phyloP scores from a whole-genome alignment of 2,329 filamentous ascomycete species.

The Colletotrichum orchidophilum region DNA sequence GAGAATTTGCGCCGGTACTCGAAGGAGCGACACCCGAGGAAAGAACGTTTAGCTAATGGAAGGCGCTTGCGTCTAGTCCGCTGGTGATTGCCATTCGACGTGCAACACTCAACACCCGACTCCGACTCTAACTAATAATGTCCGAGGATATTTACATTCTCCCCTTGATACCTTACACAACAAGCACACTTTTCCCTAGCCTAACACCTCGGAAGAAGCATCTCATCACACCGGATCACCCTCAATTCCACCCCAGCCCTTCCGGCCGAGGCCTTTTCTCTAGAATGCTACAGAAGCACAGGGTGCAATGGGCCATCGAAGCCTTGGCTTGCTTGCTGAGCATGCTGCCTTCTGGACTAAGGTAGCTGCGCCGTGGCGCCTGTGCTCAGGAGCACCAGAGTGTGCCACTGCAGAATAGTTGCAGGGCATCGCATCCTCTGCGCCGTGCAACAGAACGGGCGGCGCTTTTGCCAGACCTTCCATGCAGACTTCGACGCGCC shows the following conservation, averaged over 20 bases:
- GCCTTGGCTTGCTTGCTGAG: slow-evolving; percentile 5
- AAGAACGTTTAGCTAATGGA: neutral
- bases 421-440: slow-evolving; percentile 20
- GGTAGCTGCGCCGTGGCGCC: slow-evolving; percentile 20
- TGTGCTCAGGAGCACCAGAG: slow-evolving; percentile 1
- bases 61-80: neutral
- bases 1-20: slow-evolving; percentile 14
- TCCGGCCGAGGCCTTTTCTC: neutral
- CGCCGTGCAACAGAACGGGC: slow-evolving; percentile 3
- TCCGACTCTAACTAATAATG: neutral
- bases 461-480: slow-evolving; percentile 27
- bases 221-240: neutral
- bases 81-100: neutral
- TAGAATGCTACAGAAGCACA: slow-evolving; percentile 24
- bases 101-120: neutral
- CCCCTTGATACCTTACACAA: neutral
- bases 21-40: neutral
- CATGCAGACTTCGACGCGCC: slow-evolving; percentile 32
- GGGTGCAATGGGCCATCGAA: neutral
- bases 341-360: neutral
- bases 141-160: neutral
- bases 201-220: neutral
- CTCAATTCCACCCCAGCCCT: neutral
- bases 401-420: slow-evolving; percentile 21
- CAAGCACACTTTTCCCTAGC: neutral